phyloP scores from a whole-genome alignment of 2,329 filamentous ascomycete genomes.

The Stemphylium lycopersici region DNA sequence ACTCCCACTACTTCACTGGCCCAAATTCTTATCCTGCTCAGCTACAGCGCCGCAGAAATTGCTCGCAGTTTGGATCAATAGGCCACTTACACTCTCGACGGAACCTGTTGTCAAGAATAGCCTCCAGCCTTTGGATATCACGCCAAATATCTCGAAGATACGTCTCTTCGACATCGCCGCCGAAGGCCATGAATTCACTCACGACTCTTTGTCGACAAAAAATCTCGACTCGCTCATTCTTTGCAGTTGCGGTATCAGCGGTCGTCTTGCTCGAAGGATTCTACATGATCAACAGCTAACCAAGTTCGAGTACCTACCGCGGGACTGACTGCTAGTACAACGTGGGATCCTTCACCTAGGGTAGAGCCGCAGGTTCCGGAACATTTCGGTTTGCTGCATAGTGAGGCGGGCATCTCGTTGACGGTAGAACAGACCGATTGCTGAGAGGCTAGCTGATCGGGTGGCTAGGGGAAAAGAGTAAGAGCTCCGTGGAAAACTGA shows the following conservation, averaged over 20 bases:
- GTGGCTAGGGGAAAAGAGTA: no score
- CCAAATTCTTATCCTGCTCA: slow-evolving; percentile 5
- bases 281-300: neutral
- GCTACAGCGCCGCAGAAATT: neutral
- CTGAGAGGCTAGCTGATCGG: no score
- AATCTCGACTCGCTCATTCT: neutral
- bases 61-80: neutral
- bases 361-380: no score
- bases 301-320: neutral
- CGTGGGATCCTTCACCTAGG: no score
- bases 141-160: neutral
- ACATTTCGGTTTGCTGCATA: no score
- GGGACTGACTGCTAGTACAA: no score
- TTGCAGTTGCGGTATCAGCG: neutral
- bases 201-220: neutral
- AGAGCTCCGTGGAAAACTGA: no score
- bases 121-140: slow-evolving; percentile 1
- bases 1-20: slow-evolving; percentile 3
- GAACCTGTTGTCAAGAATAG: neutral
- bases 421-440: no score
- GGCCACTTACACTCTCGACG: neutral
- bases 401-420: no score
- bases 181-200: neutral
- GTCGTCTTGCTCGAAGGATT: neutral
- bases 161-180: neutral